phyloP scores from a whole-genome alignment of 2,329 filamentous ascomycete genomes.

The Verticillium nonalfalfae region DNA sequence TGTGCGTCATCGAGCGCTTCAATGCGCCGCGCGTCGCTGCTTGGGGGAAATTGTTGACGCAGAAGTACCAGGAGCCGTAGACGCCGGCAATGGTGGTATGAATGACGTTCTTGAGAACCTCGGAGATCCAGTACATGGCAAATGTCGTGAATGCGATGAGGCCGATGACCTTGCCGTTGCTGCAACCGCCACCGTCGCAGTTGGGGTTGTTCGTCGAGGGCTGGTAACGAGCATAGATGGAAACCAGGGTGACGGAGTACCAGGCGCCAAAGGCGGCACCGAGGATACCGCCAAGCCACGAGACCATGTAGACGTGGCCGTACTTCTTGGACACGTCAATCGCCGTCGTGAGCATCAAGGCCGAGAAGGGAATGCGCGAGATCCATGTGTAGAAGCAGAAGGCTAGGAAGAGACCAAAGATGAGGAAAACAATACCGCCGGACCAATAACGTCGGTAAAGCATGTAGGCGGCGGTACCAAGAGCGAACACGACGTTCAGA shows the following conservation, averaged over 20 bases:
- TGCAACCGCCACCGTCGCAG: slow-evolving; percentile 58
- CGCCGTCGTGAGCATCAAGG: slow-evolving; percentile 79
- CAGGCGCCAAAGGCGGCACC: slow-evolving; percentile 74
- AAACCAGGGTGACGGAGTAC: slow-evolving; percentile 80
- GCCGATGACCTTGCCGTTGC: slow-evolving; percentile 72
- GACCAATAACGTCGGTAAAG: slow-evolving; percentile 70
- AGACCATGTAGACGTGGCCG: slow-evolving; percentile 83
- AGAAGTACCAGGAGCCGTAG: slow-evolving; percentile 93
- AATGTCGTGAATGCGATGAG: slow-evolving; percentile 84
- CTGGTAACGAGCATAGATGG: slow-evolving; percentile 79
- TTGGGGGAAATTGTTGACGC: slow-evolving; percentile 60
- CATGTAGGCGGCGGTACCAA: slow-evolving; percentile 87
- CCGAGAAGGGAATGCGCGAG: slow-evolving; percentile 81
- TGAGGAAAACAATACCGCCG: slow-evolving; percentile 78
- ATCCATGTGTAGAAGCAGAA: slow-evolving; percentile 89
- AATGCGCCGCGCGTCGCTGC: slow-evolving; percentile 79
- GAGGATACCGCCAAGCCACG: slow-evolving; percentile 71
- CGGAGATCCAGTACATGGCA: slow-evolving; percentile 87
- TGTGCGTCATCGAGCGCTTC: slow-evolving; percentile 77
- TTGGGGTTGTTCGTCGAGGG: slow-evolving; percentile 49
- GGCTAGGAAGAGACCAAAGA: slow-evolving; percentile 75
- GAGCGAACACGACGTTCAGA: slow-evolving; percentile 73
- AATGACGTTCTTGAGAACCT: slow-evolving; percentile 90
- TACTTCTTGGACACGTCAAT: slow-evolving; percentile 80
- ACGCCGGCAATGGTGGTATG: slow-evolving; percentile 83